phyloP scores from a whole-genome alignment of 257 asterid species.

The Buddleja alternifolia region DNA sequence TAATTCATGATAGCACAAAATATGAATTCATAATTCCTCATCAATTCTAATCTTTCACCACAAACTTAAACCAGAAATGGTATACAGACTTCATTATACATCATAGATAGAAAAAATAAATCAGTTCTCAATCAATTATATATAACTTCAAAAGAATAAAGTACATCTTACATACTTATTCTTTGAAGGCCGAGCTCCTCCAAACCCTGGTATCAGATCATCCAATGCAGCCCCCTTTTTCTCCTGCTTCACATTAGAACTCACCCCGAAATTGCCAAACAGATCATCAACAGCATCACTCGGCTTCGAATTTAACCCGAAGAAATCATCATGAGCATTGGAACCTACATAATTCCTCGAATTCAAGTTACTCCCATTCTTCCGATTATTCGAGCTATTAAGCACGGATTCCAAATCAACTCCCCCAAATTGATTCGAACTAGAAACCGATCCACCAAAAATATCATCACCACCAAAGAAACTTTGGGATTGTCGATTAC shows the following conservation, averaged over 20 bases:
- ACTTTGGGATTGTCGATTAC: slow-evolving; percentile 33
- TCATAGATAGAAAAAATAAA: not conserved
- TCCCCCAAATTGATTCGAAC: slow-evolving; percentile 43
- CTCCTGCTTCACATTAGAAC: slow-evolving; percentile 33
- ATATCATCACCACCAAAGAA: slow-evolving; percentile 46
- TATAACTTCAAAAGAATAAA: slow-evolving; percentile 21
- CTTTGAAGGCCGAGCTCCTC: slow-evolving; percentile 44
- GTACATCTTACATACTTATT: slow-evolving; percentile 34
- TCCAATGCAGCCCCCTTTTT: slow-evolving; percentile 43
- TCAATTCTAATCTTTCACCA: not conserved
- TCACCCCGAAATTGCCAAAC: slow-evolving; percentile 51
- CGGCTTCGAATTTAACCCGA: slow-evolving; percentile 40
- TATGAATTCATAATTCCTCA: not conserved
- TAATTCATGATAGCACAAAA: not conserved
- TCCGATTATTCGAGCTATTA: slow-evolving; percentile 36
- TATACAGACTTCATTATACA: slow-evolving; percentile 15
- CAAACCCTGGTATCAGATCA: slow-evolving; percentile 64
- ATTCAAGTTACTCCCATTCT: slow-evolving; percentile 15
- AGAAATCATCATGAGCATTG: slow-evolving; percentile 42
- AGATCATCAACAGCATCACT: slow-evolving; percentile 53
- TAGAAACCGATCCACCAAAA: slow-evolving; percentile 50
- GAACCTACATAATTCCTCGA: slow-evolving; percentile 31
- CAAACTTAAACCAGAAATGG: not conserved
- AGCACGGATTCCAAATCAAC: slow-evolving; percentile 64
- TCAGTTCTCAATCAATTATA: not conserved